These are phyloP conservation scores for Leccinum subtestaceum DNA, from an alignment of 768 basidiomycete genomes.

Conservation along the genomic window DNA sequence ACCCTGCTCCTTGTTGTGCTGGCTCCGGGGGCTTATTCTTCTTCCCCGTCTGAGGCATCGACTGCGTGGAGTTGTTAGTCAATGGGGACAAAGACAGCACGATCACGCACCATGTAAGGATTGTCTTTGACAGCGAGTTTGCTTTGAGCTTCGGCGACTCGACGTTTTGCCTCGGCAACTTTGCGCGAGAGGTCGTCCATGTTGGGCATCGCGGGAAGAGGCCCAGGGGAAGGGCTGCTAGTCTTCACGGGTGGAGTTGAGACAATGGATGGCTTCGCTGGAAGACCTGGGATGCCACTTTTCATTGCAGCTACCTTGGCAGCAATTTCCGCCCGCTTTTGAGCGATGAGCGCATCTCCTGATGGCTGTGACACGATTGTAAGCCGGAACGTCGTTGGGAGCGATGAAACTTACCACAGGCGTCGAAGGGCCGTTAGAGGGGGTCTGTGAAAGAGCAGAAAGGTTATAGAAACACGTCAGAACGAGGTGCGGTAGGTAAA, in stretches of 20 bases:
- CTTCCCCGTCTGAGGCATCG: constrained; percentile 53
- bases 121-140: constrained; percentile 76
- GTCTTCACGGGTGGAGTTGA: constrained; percentile 21
- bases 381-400: background rate
- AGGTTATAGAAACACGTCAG: constrained; percentile 72
- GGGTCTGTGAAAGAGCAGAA: constrained; percentile 45
- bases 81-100: background rate
- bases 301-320: constrained; percentile 83
- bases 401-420: constrained; percentile 41
- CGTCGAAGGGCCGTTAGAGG: constrained; percentile 44
- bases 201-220: constrained; percentile 42
- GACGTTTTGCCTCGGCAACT: constrained; percentile 82
- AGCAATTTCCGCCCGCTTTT: constrained; percentile 80
- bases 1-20: constrained; percentile 73
- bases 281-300: constrained; percentile 34
- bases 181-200: constrained; percentile 65
- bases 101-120: constrained; percentile 75
- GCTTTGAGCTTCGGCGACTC: constrained; percentile 79
- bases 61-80: constrained; percentile 33
- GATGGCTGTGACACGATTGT: constrained; percentile 36
- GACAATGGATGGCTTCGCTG: constrained; percentile 27
- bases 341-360: constrained; percentile 69
- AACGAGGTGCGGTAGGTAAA: constrained; percentile 46
- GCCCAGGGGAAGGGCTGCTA: constrained; percentile 36
- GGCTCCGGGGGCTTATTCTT: constrained; percentile 57